Evolutionary conservation across 2,329 filamentous ascomycete genomes (phyloP), one percentile per base, ranked within the genome.

Genomic region (Mariannaea elegans): DNA sequence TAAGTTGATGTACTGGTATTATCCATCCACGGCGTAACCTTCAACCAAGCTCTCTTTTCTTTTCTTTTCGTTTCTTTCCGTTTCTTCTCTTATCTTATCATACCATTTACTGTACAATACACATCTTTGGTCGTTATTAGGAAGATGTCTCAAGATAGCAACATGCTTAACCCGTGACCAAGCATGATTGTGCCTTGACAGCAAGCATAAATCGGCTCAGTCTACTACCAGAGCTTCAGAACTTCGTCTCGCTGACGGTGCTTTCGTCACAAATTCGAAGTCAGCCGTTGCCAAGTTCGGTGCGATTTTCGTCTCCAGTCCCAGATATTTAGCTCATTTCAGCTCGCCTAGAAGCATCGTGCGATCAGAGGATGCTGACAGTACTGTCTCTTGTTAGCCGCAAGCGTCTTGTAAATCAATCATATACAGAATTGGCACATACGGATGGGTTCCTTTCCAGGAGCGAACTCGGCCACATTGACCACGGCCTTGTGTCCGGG

Each of bases 401-500:
- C 27, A 24, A 6, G 27, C 18, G 14, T 19, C 12, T 38, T 14
- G 9, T 16, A 10, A 44, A 7, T 13, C 32, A 12, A 10, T 34
- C 8, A 19, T 24, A 21, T 12, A 12, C 13, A 12, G 4, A 24
- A 39, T 32, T 38, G 31, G 34, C 19, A 59, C 92, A 88, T 84
- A 97, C 94, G 85, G 62, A 97, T 91, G 18, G 93, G 93, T 69
- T 97, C 93, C 61, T 90, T 87, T 36, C 86, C 86, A 4, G 94
- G 93, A 47, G 92, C 90, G 73, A 99, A 96, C 68, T 96, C 90
- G 54, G 94, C 94, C 75, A 94, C 93, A 74, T 98, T 99, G 50
- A 98, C 95, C 0, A 92, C 92, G 31, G 94, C 95, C 78, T 93
- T 95, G 76, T 99, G 95, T 1, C 95, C 95, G 1, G 95, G 95